phyloP scores from a whole-genome alignment of 305 asterid species.

The Coffea humblotiana region DNA sequence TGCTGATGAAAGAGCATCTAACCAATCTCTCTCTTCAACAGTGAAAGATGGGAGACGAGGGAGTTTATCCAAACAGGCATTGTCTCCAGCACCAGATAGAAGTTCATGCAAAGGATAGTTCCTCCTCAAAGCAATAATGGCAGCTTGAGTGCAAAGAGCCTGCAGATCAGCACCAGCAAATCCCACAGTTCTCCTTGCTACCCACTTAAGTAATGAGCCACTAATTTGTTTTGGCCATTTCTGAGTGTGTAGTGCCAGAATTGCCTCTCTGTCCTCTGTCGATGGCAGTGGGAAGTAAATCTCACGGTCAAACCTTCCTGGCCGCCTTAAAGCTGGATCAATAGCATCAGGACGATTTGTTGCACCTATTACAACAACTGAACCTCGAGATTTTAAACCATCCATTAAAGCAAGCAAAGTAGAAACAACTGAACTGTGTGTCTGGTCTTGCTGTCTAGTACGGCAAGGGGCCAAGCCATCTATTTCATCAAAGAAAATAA shows the following conservation, averaged over 20 bases:
- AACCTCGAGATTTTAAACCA: slow-evolving; percentile 95
- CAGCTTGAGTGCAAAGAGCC: slow-evolving; percentile 99
- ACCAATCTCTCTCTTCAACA: slow-evolving; percentile 96
- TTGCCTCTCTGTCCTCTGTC: slow-evolving; percentile 82
- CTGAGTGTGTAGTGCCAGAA: slow-evolving; percentile 81
- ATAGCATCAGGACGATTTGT: slow-evolving; percentile 98
- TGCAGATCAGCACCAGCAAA: slow-evolving; percentile 99
- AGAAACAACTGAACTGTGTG: slow-evolving; percentile 99
- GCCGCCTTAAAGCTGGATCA: slow-evolving; percentile 98
- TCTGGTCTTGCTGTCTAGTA: slow-evolving; percentile 89
- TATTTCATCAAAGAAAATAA: slow-evolving; percentile 95
- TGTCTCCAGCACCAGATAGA: slow-evolving; percentile 61
- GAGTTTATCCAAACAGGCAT: slow-evolving; percentile 35
- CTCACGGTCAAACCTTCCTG: slow-evolving; percentile 98
- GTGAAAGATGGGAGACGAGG: slow-evolving; percentile 63
- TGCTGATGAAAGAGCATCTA: slow-evolving; percentile 80
- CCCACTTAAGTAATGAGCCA: slow-evolving; percentile 83
- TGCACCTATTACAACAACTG: slow-evolving; percentile 96
- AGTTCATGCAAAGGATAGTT: slow-evolving; percentile 82
- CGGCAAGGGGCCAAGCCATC: slow-evolving; percentile 99
- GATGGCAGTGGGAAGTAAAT: slow-evolving; percentile 94
- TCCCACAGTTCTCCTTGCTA: slow-evolving; percentile 83
- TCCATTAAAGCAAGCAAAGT: slow-evolving; percentile 97
- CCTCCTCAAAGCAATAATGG: slow-evolving; percentile 77
- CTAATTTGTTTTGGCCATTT: slow-evolving; percentile 89